Evolutionary conservation across 2,329 filamentous ascomycete species (phyloP).

Genomic region (Aspergillus aculeatinus): DNA sequence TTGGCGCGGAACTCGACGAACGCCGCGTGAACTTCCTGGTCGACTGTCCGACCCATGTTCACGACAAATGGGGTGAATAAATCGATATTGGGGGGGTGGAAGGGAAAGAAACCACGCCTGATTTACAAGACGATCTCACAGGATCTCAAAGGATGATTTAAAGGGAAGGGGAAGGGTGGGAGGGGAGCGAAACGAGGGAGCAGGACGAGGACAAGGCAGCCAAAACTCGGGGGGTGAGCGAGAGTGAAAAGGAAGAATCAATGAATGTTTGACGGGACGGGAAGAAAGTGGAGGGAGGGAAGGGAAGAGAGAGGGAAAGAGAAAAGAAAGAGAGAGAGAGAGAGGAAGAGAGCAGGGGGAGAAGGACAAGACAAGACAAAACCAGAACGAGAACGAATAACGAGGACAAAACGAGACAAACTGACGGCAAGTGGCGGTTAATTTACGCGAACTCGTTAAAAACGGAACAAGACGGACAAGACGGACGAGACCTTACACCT

Average conservation of each 20-base stretch:
- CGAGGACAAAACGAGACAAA: constrained; percentile 23
- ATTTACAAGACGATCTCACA: constrained; percentile 9
- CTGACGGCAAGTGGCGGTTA: constrained; percentile 21
- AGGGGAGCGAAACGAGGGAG: constrained; percentile 16
- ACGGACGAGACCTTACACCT: constrained; percentile 18
- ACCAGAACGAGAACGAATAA: constrained; percentile 8
- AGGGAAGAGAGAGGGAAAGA: constrained; percentile 4
- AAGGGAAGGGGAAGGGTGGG: constrained; percentile 11
- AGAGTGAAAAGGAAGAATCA: constrained; percentile 18
- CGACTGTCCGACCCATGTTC: constrained; percentile 52
- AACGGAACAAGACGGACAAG: constrained; percentile 14
- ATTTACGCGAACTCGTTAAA: constrained; percentile 28
- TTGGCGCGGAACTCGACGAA: constrained; percentile 56
- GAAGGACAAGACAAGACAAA: constrained; percentile 22
- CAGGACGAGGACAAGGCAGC: constrained; percentile 13
- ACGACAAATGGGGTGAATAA: constrained; percentile 26
- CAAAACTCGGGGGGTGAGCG: constrained; percentile 19
- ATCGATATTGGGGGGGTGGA: constrained; percentile 23
- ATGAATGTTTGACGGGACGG: constrained; percentile 12
- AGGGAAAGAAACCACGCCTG: constrained; percentile 1
- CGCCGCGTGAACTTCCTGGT: constrained; percentile 54
- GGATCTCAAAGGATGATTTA: constrained; percentile 14
- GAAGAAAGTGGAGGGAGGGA: constrained; percentile 10
- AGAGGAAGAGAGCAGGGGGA: constrained; percentile 7
- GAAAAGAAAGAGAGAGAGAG: constrained; percentile 10